Percentiles rank a stretch among this genome's conserved stretches.
Conservation (phyloP, 768 basidiomycete species). For the Tricholoma bakamatsutake region DNA sequence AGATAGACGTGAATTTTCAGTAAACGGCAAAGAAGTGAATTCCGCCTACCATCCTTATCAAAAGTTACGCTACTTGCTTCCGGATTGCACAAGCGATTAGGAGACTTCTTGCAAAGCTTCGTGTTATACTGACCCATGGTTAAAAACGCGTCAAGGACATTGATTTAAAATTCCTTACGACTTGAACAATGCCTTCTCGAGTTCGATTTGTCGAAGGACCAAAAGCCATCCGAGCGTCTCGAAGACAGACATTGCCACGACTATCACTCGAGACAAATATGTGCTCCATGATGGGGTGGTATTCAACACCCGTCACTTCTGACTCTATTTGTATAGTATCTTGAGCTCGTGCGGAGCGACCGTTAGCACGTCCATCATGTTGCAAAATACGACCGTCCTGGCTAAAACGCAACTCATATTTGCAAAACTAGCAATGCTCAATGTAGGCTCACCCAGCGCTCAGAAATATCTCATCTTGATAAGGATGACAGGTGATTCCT, state of each 20-base stretch:
- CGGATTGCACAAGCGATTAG: constrained; percentile 43
- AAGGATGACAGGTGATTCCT: constrained; percentile 58
- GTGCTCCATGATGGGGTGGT: constrained; percentile 63
- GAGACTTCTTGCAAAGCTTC: constrained; percentile 34
- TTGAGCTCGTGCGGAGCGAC: constrained; percentile 32
- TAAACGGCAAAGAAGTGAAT: background rate
- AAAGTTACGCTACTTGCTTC: constrained; percentile 66
- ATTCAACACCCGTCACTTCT: constrained; percentile 61
- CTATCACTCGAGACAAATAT: constrained; percentile 63
- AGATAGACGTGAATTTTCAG: background rate
- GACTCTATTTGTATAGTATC: constrained; percentile 44
- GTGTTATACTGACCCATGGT: constrained; percentile 33
- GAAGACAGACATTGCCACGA: constrained; percentile 54
- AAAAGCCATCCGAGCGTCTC: constrained; percentile 72
- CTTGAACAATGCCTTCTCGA: constrained; percentile 49
- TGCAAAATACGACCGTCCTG: constrained; percentile 66
- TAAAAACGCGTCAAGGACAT: background rate
- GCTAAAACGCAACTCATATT: constrained; percentile 26
- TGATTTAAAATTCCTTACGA: constrained; percentile 25
- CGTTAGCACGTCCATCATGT: constrained; percentile 48
- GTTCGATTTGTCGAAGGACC: constrained; percentile 41
- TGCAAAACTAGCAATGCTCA: constrained; percentile 8
- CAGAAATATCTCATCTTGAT: constrained; percentile 60
- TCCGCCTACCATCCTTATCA: constrained; percentile 53
- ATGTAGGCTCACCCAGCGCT: constrained; percentile 51